phyloP scores from a whole-genome alignment of 1,284 basidiomycete species.

The Tilletia setariae region DNA sequence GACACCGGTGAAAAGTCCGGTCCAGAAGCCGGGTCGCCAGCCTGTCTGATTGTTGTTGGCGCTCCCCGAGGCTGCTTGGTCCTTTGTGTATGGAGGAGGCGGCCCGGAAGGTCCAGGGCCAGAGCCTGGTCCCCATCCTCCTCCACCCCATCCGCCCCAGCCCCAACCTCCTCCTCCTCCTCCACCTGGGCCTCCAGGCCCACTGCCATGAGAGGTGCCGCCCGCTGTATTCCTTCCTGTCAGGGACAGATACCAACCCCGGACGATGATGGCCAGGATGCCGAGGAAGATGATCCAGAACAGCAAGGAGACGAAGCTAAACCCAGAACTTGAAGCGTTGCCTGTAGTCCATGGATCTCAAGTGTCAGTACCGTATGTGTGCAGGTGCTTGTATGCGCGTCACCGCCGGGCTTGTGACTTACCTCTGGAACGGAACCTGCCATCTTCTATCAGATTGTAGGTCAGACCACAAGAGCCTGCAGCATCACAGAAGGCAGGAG shows the following conservation, averaged over 20 bases:
- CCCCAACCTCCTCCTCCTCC: slow-evolving; percentile 60
- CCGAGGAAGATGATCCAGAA: slow-evolving; percentile 64
- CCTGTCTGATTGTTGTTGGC: slow-evolving; percentile 16
- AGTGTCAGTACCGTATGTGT: not conserved
- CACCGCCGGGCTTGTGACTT: not conserved
- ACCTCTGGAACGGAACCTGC: not conserved
- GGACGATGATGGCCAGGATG: slow-evolving; percentile 32
- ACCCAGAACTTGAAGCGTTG: not conserved
- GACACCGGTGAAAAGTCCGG: slow-evolving; percentile 33
- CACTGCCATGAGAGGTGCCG: slow-evolving; percentile 31
- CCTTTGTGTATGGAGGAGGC: slow-evolving; percentile 74
- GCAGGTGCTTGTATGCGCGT: too few relatives aligned
- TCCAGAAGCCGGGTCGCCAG: slow-evolving; percentile 44
- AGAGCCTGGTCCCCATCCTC: slow-evolving; percentile 21
- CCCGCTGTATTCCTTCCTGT: slow-evolving; percentile 41
- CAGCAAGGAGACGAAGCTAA: slow-evolving; percentile 54
- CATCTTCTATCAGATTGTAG: slow-evolving; percentile 27
- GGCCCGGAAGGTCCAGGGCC: slow-evolving; percentile 55
- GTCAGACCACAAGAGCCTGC: slow-evolving; percentile 28
- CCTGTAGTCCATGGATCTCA: not conserved
- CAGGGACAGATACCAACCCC: slow-evolving; percentile 29
- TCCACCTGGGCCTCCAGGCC: slow-evolving; percentile 42
- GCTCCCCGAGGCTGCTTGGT: slow-evolving; percentile 31
- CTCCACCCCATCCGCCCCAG: slow-evolving; percentile 58
- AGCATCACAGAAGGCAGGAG: slow-evolving; percentile 15